These are phyloP conservation scores for Aspergillus brasiliensis DNA, from an alignment of 2,329 filamentous ascomycete species.

Conservation along the genomic window DNA sequence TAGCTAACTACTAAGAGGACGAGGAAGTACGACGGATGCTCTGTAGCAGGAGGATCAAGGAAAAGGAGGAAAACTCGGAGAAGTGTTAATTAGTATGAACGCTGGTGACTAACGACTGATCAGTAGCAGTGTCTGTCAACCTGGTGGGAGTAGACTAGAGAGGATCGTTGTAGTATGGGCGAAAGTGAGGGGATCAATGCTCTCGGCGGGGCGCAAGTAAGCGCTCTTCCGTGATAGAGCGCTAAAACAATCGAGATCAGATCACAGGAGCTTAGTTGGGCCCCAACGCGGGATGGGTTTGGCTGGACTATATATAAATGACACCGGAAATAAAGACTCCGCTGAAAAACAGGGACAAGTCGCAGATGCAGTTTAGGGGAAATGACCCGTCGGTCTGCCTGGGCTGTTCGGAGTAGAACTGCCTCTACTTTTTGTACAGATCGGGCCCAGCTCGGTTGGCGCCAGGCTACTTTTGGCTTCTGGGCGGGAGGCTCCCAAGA, in stretches of 20 bases:
- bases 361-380: background rate
- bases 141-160: conserved; percentile 2
- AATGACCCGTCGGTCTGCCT: background rate
- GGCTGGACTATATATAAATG: background rate
- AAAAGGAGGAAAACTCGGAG: background rate
- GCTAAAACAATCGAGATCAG: background rate
- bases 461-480: too few relatives aligned
- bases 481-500: too few relatives aligned
- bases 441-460: too few relatives aligned
- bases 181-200: conserved; percentile 9
- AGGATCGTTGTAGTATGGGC: background rate
- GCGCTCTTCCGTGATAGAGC: conserved; percentile 4
- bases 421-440: background rate
- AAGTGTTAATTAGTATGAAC: background rate
- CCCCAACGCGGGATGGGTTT: background rate
- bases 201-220: conserved; percentile 9
- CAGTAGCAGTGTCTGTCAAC: conserved; percentile 1
- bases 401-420: background rate
- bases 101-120: background rate
- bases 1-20: background rate
- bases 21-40: background rate
- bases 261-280: background rate
- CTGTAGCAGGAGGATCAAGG: background rate
- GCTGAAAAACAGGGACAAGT: background rate
- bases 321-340: background rate